Percentiles rank a stretch among this genome's conserved stretches.
Conservation (phyloP, 768 basidiomycete genomes). For the Sarcodon sp. region DNA sequence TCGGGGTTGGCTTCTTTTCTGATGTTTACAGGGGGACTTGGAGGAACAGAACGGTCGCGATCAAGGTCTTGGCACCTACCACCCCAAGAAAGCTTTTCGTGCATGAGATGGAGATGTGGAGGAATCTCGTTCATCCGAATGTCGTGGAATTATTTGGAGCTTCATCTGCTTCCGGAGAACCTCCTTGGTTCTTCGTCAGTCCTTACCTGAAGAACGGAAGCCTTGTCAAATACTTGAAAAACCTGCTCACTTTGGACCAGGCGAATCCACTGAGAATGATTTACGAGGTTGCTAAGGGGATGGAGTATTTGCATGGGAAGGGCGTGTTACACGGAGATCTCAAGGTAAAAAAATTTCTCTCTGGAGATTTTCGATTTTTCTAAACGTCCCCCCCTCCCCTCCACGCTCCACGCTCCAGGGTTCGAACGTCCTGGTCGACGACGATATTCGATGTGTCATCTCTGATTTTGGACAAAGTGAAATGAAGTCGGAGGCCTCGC, state of each 20-base stretch:
- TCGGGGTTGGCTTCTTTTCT: constrained; percentile 67
- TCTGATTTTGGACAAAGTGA: constrained; percentile 79
- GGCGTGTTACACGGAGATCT: constrained; percentile 72
- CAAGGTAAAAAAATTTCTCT: constrained; percentile 33
- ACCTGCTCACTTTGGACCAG: constrained; percentile 15
- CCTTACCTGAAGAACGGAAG: constrained; percentile 59
- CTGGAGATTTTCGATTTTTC: background rate
- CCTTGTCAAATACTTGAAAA: constrained; percentile 43
- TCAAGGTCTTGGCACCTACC: constrained; percentile 57
- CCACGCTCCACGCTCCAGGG: constrained; percentile 24
- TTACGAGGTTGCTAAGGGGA: constrained; percentile 65
- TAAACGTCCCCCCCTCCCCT: background rate
- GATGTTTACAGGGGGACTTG: constrained; percentile 71
- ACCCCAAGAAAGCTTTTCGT: constrained; percentile 55
- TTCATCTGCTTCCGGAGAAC: constrained; percentile 52
- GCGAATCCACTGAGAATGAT: constrained; percentile 47
- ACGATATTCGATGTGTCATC: constrained; percentile 53
- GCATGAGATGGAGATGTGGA: constrained; percentile 64
- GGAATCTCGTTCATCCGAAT: constrained; percentile 49
- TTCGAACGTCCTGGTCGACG: constrained; percentile 66
- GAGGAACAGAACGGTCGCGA: constrained; percentile 50
- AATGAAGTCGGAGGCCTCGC: constrained; percentile 60
- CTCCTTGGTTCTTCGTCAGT: constrained; percentile 37
- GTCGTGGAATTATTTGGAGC: constrained; percentile 71
- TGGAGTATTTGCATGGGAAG: constrained; percentile 64